Conservation (phyloP, 768 basidiomycete species). For the Suillus variegatus region DNA sequence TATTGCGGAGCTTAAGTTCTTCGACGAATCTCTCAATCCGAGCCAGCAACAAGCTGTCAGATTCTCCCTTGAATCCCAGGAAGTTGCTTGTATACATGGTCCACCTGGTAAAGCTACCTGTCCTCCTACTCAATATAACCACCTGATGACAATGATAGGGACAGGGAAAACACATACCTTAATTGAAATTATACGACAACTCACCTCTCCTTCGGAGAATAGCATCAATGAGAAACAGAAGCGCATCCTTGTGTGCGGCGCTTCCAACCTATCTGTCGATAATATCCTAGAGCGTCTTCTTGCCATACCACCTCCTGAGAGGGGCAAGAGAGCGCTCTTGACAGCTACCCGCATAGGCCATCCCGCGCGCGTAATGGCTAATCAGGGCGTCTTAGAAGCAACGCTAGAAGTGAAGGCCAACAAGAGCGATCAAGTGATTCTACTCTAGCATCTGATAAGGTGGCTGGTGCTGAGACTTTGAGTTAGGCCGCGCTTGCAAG, state of each 20-base stretch:
- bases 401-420: conserved; percentile 76
- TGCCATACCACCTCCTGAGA: conserved; percentile 53
- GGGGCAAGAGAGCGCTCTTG: conserved; percentile 42
- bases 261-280: conserved; percentile 93
- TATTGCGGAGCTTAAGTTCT: conserved; percentile 55
- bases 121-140: not conserved
- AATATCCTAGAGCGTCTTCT: conserved; percentile 90
- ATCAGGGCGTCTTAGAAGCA: conserved; percentile 62
- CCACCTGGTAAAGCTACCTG: conserved; percentile 72
- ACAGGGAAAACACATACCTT: conserved; percentile 97
- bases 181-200: conserved; percentile 89
- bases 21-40: conserved; percentile 74
- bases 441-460: not conserved
- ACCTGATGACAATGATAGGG: conserved; percentile 38
- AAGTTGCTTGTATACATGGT: conserved; percentile 93
- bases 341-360: conserved; percentile 91
- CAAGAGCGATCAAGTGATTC: conserved; percentile 64
- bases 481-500: conserved; percentile 75
- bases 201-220: conserved; percentile 48
- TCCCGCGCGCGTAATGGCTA: conserved; percentile 87
- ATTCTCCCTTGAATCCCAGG: conserved; percentile 78
- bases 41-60: conserved; percentile 84
- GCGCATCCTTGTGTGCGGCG: conserved; percentile 86
- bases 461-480: not conserved
- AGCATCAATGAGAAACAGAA: conserved; percentile 46